Evolutionary conservation across 495 filamentous ascomycete genomes (phyloP), one percentile per base, ranked within the genome.

Genomic region (Staphylotrichum longicolle): DNA sequence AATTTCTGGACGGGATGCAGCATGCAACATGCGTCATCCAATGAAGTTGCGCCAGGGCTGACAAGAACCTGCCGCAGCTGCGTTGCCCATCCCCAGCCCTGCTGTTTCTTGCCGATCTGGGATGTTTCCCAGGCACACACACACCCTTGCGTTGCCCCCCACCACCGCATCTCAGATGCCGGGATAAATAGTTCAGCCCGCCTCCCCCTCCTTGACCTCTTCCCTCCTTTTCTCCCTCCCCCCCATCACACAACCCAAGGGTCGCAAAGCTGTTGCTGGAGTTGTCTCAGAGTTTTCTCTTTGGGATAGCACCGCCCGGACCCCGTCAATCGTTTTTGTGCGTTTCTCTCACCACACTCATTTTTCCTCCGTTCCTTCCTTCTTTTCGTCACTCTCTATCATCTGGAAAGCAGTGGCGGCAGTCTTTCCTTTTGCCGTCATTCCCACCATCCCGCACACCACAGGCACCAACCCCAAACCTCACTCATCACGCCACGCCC

Each of bases 321-420:
- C 79, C 77, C 73, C 69, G 75, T 75, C 73, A 80, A 74, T 80
- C 73, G 46, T 75, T 77, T 69, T 79, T 81, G 77, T 79, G 77
- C 72, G 70, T 79, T 74, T 68, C 64, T 68, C 15, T 48, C 45
- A 8, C 61, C 52, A 63, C 70, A 64, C 67, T 68, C 64, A 65
- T 66, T 64, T 47, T 50, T 61, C 66, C 62, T 56, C 58, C 62
- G 60, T 32, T 64, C 65, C 57, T 69, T 63, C 67, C 54, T 70
- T 71, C 74, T 67, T 78, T 79, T 80, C 75, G 75, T 80, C 77
- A 65, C 74, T 80, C 76, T 77, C 74, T 80, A 72, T 65, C 63
- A 42, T 59, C n/a, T 42, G 69, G 35, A 52, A 10, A 63, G 44
- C 61, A 58, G 60, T 51, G 32, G 61, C 54, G 57, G 60, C 51